Conservation (phyloP, 805 yeast genomes). For the Suhomyces sp. region DNA sequence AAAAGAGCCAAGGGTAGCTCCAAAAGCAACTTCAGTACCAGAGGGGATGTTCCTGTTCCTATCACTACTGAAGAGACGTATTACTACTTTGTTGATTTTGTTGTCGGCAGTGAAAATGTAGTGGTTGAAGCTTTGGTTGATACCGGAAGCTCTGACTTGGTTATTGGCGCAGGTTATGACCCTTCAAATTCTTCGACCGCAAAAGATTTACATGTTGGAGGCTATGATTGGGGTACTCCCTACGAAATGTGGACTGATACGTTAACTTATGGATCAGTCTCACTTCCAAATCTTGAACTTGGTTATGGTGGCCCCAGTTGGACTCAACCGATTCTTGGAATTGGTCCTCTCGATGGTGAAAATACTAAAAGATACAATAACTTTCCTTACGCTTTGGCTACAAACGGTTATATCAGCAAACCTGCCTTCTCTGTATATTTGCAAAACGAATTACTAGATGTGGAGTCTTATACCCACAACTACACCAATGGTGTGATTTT, state of each 20-base stretch:
- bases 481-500: constrained; percentile 29
- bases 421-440: background rate
- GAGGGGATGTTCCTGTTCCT: too few species aligned
- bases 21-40: too few species aligned
- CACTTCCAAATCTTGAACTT: background rate
- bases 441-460: background rate
- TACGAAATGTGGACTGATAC: background rate
- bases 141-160: background rate
- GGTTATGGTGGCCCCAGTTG: too few species aligned
- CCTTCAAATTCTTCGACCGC: background rate
- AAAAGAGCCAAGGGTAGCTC: too few species aligned
- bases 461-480: background rate
- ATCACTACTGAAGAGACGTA: background rate
- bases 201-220: background rate
- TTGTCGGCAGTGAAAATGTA: background rate
- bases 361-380: background rate
- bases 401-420: background rate
- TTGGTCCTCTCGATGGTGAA: background rate
- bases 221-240: background rate
- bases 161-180: background rate
- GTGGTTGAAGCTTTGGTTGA: background rate
- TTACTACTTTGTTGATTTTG: background rate
- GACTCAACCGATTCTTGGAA: background rate
- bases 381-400: background rate
- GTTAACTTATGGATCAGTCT: background rate